Conservation (phyloP, 305 asterid genomes). For the Striga hermonthica region DNA sequence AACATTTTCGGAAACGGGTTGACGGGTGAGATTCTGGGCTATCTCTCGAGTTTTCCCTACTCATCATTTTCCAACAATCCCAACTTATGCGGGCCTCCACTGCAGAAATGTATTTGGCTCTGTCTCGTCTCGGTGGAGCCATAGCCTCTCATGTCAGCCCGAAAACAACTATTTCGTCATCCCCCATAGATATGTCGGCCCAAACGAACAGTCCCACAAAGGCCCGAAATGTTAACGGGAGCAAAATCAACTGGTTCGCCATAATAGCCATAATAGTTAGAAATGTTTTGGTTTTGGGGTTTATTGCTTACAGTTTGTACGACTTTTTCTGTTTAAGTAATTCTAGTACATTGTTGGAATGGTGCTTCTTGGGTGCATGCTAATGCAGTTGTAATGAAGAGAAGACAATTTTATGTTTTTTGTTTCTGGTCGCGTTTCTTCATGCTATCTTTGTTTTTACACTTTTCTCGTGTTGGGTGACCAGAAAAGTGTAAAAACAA, state of each 20-base stretch:
- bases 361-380: too few relatives aligned
- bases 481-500: too few relatives aligned
- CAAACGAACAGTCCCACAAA: conserved; percentile 38
- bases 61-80: conserved; percentile 52
- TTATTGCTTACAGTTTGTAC: conserved; percentile 57
- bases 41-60: conserved; percentile 51
- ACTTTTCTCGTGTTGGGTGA: too few relatives aligned
- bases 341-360: conserved; percentile 30
- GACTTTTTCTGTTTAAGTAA: conserved; percentile 54
- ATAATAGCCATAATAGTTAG: conserved; percentile 62
- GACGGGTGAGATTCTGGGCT: conserved; percentile 57
- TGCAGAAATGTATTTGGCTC: conserved; percentile 49
- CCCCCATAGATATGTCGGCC: conserved; percentile 55
- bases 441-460: too few relatives aligned
- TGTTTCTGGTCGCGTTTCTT: too few relatives aligned
- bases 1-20: conserved; percentile 65
- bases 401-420: too few relatives aligned
- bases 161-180: conserved; percentile 41
- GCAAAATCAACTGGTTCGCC: conserved; percentile 51
- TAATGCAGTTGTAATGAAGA: too few relatives aligned
- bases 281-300: conserved; percentile 50
- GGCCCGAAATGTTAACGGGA: conserved; percentile 32
- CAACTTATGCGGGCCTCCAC: conserved; percentile 62
- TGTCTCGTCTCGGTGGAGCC: conserved; percentile 59
- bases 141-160: conserved; percentile 59